A percentile compares a stretch with the other conserved stretches of the same genome.
These are phyloP conservation scores for Beta macrorhiza DNA, from an alignment of 179 eudicot species.

Conservation along the genomic window DNA sequence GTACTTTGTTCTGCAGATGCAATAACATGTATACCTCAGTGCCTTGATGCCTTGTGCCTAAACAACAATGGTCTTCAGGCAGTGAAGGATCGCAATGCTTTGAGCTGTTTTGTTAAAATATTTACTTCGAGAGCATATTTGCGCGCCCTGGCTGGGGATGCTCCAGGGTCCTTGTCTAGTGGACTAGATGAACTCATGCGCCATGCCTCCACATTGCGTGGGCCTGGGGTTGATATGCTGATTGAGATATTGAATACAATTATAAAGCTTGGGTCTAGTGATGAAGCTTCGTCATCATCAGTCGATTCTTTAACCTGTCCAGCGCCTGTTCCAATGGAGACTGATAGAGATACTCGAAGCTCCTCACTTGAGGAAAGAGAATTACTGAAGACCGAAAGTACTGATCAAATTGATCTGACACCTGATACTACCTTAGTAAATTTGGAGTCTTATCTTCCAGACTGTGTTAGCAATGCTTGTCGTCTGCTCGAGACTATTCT, in stretches of 20 bases:
- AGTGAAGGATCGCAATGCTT: slow-evolving; percentile 85
- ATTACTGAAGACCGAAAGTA: slow-evolving; percentile 40
- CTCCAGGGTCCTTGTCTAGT: slow-evolving; percentile 81
- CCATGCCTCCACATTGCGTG: slow-evolving; percentile 85
- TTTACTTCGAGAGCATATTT: slow-evolving; percentile 79
- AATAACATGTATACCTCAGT: slow-evolving; percentile 93
- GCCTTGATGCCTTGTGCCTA: slow-evolving; percentile 94
- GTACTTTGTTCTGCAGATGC: slow-evolving; percentile 94
- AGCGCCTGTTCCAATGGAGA: slow-evolving; percentile 82
- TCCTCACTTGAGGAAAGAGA: slow-evolving; percentile 39
- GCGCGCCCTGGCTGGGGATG: slow-evolving; percentile 85
- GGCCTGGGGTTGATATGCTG: slow-evolving; percentile 87
- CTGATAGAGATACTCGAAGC: slow-evolving; percentile 59
- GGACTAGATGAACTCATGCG: slow-evolving; percentile 99
- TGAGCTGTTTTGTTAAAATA: slow-evolving; percentile 93
- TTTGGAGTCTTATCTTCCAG: slow-evolving; percentile 78
- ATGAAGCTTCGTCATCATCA: slow-evolving; percentile 50
- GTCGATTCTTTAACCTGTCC: slow-evolving; percentile 45
- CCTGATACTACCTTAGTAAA: slow-evolving; percentile 48
- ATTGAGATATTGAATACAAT: slow-evolving; percentile 77
- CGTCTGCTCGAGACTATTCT: slow-evolving; percentile 94
- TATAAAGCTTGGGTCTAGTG: slow-evolving; percentile 65
- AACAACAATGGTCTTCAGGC: slow-evolving; percentile 91
- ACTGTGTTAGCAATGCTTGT: slow-evolving; percentile 75
- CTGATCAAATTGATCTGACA: slow-evolving; percentile 45